A percentile compares a stretch with the other conserved stretches of the same genome.
Conservation (phyloP, 768 basidiomycete genomes). For the Kwoniella europaea region DNA sequence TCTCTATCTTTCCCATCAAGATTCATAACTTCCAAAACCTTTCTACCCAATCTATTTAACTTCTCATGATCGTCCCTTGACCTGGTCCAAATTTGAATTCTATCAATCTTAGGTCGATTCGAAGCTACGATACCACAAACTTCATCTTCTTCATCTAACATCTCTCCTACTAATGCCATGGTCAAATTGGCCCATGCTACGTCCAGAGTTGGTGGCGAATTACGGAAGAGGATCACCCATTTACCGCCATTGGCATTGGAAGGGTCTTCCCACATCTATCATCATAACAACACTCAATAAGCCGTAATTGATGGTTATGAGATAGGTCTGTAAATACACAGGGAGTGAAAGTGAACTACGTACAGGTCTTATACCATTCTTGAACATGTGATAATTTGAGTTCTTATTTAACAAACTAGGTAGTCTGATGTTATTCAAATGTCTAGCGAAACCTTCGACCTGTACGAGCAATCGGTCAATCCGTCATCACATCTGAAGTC, state of each 20-base stretch:
- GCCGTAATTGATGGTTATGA: background rate
- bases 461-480: constrained; percentile 9
- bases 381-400: constrained; percentile 95
- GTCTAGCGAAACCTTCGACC: constrained; percentile 51
- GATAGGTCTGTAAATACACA: background rate
- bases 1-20: constrained; percentile 72
- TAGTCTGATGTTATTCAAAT: constrained; percentile 51
- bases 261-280: constrained; percentile 88
- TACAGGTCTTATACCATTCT: constrained; percentile 59
- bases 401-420: constrained; percentile 86
- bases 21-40: constrained; percentile 79
- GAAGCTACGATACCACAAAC: constrained; percentile 81
- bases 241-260: constrained; percentile 91
- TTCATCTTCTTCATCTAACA: constrained; percentile 70
- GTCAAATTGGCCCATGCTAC: constrained; percentile 87
- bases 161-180: constrained; percentile 87
- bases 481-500: background rate
- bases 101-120: constrained; percentile 79
- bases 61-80: constrained; percentile 82
- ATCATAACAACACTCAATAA: background rate
- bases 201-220: constrained; percentile 73
- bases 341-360: constrained; percentile 8
- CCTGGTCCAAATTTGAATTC: constrained; percentile 90
- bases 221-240: constrained; percentile 93
- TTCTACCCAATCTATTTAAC: constrained; percentile 82